Base-by-base conservation (phyloP, 345 rosid genomes). In the Sonneratia alba region DNA sequence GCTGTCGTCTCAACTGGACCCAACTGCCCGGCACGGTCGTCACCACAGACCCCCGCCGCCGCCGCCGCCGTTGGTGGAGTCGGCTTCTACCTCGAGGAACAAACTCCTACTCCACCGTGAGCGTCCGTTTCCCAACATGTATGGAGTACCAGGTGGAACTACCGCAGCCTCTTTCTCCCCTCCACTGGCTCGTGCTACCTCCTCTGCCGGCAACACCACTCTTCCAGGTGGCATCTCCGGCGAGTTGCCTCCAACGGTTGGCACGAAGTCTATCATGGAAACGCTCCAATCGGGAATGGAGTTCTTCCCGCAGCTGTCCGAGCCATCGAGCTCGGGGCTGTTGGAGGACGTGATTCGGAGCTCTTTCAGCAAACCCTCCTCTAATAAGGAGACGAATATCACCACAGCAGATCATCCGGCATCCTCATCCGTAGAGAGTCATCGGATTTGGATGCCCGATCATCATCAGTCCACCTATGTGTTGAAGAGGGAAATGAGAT, bases 281-380 rank as follows among this genome's bases (percentile, higher is more conserved):
- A 27, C 32, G 32, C 32, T 27, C 32, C 18, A 24, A 56, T 56
- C 62, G 18, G 62, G 24, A 56, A 2, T 70, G 76, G 86, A 76
- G n/a, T 83, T 90, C 68, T 82, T 88, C 69, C 84, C 85, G 0
- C 69, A 4, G 40, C 32, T 27, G 32, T 27, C 32, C 32, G 92
- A 88, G 36, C 24, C 88, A 1, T 71, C 91, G 45, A 87, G 84
- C 76, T 89, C 98, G 19, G 99, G 99, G 11, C 76, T 95, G 43
- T 73, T 95, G 59, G 91, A 92, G 66, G 99, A 95, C 61, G 79
- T 95, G 70, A 85, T 95, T 62, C 92, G 81, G 67, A 91, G 92
- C 66, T 95, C 85, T 77, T 51, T 85, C 10, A 90, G 88, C 8
- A 84, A 85, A 42, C 76, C 85, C 32, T 66, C 74, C 62, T 70